These are phyloP conservation scores for Athelia sp. DNA, from an alignment of 1,284 basidiomycete genomes.

Conservation along the genomic window DNA sequence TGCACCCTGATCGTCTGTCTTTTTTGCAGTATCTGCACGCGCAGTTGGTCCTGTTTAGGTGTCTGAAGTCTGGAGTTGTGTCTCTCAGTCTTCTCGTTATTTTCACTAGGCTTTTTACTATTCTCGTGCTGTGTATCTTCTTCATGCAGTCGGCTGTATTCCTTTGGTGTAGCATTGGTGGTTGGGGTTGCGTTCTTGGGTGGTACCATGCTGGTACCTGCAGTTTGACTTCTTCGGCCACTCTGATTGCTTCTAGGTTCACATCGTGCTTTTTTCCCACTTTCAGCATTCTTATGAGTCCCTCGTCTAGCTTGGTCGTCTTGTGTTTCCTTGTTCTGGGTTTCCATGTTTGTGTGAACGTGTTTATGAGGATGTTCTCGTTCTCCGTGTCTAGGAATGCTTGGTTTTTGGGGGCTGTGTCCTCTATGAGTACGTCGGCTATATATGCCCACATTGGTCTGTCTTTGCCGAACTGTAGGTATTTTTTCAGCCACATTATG, in stretches of 20 bases:
- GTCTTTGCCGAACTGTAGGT: background rate
- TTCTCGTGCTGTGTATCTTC: background rate
- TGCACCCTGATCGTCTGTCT: background rate
- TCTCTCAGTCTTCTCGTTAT: background rate
- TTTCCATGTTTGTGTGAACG: background rate
- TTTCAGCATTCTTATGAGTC: background rate
- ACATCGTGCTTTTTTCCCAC: background rate
- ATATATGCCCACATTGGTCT: slow-evolving; percentile 1
- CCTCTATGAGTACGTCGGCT: background rate
- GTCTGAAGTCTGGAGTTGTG: background rate
- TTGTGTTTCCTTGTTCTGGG: background rate
- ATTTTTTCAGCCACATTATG: slow-evolving; percentile 1
- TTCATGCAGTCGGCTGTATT: background rate
- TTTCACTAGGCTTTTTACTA: background rate
- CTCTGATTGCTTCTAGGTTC: background rate
- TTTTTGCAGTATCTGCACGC: background rate
- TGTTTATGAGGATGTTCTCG: background rate
- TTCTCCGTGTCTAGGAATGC: background rate
- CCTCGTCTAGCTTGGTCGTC: background rate
- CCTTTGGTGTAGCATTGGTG: background rate
- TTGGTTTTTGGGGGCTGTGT: background rate
- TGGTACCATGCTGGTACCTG: background rate
- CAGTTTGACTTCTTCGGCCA: background rate
- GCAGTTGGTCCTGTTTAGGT: background rate
- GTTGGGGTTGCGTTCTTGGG: background rate